Evolutionary conservation across 2,329 filamentous ascomycete genomes (phyloP), one percentile per base, ranked within the genome.

Genomic region (Fusarium graminum): DNA sequence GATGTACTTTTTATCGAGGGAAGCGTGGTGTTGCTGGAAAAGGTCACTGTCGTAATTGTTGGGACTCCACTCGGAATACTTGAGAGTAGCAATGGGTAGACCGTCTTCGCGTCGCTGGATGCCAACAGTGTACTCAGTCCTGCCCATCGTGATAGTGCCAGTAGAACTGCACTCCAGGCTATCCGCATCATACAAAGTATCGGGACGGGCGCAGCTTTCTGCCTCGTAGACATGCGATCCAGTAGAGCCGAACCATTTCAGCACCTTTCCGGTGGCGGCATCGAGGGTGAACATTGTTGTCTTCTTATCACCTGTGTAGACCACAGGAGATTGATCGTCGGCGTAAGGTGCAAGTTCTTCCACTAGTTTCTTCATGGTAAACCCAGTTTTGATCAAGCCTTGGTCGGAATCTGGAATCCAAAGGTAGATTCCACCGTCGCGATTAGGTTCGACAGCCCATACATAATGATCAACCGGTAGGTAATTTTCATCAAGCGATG

Each of bases 361-460:
- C n/a, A 95, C 92, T 59, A 98, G 81, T 71, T 91, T 86, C 82
- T 96, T 97, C 83, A 94, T 92, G 26, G 90, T 92, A 68, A 91
- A 85, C 45, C 86, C 86, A 22, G 91, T 88, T 65, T 85, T 86
- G 73, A 90, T 83, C 56, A 94, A 82, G 32, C 88, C 86, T 63
- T 83, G 75, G 71, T 85, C 77, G 65, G 83, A 72, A 45, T 83
- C 82, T 2, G 93, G 92, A 25, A 89, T 88, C 83, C 95, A 95
- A 50, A 97, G 86, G 74, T 95, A 98, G 39, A 99, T 85, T 71
- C 88, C 89, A 6, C 95, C 95, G 76, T 97, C 91, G 68, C 90
- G 88, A 68, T 86, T 94, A 14, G 95, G 95, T 78, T 98, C 95
- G 52, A 99, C 92, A 54, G 97, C 94, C 93, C 95, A 99, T 44